phyloP scores from a whole-genome alignment of 2,329 filamentous ascomycete species.

The Trichoderma citrinoviride region DNA sequence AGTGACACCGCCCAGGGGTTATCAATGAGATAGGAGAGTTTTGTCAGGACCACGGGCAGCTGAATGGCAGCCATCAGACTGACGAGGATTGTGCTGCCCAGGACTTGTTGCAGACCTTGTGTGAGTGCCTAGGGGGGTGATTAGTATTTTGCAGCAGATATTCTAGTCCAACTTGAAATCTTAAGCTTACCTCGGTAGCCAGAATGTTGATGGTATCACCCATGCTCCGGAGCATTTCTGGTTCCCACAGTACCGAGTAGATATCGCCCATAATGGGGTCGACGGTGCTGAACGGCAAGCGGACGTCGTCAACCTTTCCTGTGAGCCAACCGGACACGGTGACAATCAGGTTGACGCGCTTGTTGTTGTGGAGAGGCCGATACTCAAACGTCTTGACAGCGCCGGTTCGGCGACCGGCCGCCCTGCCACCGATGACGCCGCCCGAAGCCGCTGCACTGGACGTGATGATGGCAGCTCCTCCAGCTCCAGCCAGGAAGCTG shows the following conservation, averaged over 20 bases:
- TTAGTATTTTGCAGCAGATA: neutral
- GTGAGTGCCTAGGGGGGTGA: slow-evolving; percentile 69
- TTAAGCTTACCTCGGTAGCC: slow-evolving; percentile 77
- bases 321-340: slow-evolving; percentile 98
- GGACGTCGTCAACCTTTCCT: slow-evolving; percentile 94
- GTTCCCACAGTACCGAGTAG: slow-evolving; percentile 96
- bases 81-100: slow-evolving; percentile 85
- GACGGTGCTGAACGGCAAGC: slow-evolving; percentile 91
- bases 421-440: slow-evolving; percentile 78
- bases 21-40: slow-evolving; percentile 93
- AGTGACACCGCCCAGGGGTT: slow-evolving; percentile 98
- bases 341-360: slow-evolving; percentile 90
- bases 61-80: slow-evolving; percentile 90
- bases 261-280: slow-evolving; percentile 98
- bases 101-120: slow-evolving; percentile 90
- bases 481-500: slow-evolving; percentile 85
- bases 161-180: neutral
- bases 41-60: slow-evolving; percentile 87
- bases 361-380: slow-evolving; percentile 94
- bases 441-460: slow-evolving; percentile 84
- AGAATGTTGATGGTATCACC: slow-evolving; percentile 98
- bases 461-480: slow-evolving; percentile 91
- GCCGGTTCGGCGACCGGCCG: slow-evolving; percentile 83
- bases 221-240: slow-evolving; percentile 96
- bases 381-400: slow-evolving; percentile 97